Percentiles rank a stretch among this genome's conserved stretches.
Conservation (phyloP, 805 yeast genomes). For the Saccharomycopsis guyanensis region DNA sequence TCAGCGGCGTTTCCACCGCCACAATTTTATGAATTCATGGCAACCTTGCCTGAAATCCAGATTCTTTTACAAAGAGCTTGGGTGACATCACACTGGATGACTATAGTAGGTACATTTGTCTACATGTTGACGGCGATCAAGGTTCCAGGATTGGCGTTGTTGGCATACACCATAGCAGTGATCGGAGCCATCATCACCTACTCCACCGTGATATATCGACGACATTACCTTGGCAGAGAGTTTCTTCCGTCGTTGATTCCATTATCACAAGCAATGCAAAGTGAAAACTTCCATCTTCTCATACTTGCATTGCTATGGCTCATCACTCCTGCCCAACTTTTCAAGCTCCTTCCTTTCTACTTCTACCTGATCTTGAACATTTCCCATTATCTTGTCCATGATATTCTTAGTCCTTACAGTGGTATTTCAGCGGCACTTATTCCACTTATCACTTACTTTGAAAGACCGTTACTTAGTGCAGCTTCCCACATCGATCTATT, state of each 20-base stretch:
- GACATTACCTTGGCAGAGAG: constrained; percentile 6
- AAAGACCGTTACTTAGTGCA: constrained; percentile 64
- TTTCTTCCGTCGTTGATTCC: constrained; percentile 15
- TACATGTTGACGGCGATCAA: constrained; percentile 14
- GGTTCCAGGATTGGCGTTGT: constrained; percentile 3
- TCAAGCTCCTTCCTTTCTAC: constrained; percentile 21
- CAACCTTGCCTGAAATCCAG: constrained; percentile 5
- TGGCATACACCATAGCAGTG: constrained; percentile 12
- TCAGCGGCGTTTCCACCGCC: constrained; percentile 4
- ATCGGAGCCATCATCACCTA: constrained; percentile 17
- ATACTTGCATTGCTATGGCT: constrained; percentile 15
- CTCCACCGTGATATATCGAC: constrained; percentile 5
- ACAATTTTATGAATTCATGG: constrained; percentile 1
- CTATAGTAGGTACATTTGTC: constrained; percentile 9
- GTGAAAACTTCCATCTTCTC: constrained; percentile 22
- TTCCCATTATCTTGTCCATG: constrained; percentile 3
- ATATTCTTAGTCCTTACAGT: constrained; percentile 23
- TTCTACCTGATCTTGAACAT: constrained; percentile 19
- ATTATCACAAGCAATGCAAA: constrained; percentile 16
- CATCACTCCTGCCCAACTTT: constrained; percentile 15
- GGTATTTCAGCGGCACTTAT: constrained; percentile 50
- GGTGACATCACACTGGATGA: constrained; percentile 11
- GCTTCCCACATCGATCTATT: constrained; percentile 51
- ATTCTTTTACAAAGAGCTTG: constrained; percentile 6
- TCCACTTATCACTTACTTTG: constrained; percentile 47